A percentile compares a stretch with the other conserved stretches of the same genome.
Conservation (phyloP, 1,284 basidiomycete species). For the Malassezia globosa region DNA sequence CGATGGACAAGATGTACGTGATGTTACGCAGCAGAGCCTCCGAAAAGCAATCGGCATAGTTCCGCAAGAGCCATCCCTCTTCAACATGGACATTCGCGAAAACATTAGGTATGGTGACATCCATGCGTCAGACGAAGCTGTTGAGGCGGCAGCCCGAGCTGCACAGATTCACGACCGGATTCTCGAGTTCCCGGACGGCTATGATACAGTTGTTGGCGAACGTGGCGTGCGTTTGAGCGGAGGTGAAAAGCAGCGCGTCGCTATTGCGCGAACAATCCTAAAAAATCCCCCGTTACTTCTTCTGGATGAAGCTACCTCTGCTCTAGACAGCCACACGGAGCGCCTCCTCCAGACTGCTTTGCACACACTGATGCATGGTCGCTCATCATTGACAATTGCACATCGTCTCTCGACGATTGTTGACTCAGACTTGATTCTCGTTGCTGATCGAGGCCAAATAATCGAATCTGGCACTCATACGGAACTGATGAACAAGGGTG, state of each 20-base stretch:
- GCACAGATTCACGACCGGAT: constrained; percentile 46
- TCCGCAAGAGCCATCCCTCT: constrained; percentile 53
- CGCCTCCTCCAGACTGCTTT: constrained; percentile 38
- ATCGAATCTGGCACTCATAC: constrained; percentile 39
- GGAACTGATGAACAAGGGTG: constrained; percentile 31
- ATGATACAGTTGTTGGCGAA: constrained; percentile 66
- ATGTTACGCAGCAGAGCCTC: constrained; percentile 66
- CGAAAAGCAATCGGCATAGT: constrained; percentile 65
- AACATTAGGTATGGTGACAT: constrained; percentile 40
- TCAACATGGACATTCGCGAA: constrained; percentile 61
- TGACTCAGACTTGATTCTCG: constrained; percentile 42
- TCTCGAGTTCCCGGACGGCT: constrained; percentile 60
- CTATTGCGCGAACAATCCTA: constrained; percentile 71
- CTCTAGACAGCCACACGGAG: constrained; percentile 43
- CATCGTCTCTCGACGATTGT: constrained; percentile 45
- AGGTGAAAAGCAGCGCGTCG: constrained; percentile 67
- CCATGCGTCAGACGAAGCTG: constrained; percentile 32
- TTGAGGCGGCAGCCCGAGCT: constrained; percentile 35
- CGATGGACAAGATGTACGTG: constrained; percentile 72
- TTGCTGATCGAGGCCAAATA: constrained; percentile 30
- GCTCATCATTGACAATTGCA: constrained; percentile 43
- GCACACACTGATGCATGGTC: constrained; percentile 39
- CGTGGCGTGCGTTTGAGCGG: constrained; percentile 61
- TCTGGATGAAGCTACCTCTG: constrained; percentile 67
- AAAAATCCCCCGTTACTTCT: constrained; percentile 75